Evolutionary conservation across 495 filamentous ascomycete species (phyloP), one percentile per base, ranked within the genome.

Genomic region (Penicillium egyptiacum): DNA sequence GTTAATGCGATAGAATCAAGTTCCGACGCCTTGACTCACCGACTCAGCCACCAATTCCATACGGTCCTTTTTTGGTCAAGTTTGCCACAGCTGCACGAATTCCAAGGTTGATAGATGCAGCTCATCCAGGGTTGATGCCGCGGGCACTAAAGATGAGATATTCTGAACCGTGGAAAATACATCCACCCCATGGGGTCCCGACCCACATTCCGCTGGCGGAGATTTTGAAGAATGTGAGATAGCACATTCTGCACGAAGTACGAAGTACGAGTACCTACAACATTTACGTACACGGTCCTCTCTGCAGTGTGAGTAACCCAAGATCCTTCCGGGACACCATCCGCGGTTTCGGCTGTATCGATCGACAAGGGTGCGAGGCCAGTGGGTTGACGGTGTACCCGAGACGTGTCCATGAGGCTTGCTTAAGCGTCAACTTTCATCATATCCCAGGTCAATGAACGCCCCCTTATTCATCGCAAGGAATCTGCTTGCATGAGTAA

Each of bases 221-320:
- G 50, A 40, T 28, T n/a, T 41, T 28, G 37, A 50, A 50, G 35
- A 57, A 50, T 44, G 47, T 57, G 55, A 41, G 46, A 31, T 33
- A 9, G 28, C 54, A 56, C 47, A 48, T 46, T 35, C 28, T 20
- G 33, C n/a, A n/a, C n/a, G 7, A 30, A 30, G 28, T 30, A 30
- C 28, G 28, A 9, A 30, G 28, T 41, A 14, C 20, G 45, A n/a
- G 6, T 28, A 28, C 26, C 26, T 1, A 28, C 26, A n/a, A n/a
- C n/a, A n/a, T n/a, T n/a, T 5, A 51, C 50, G 30, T 26, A n/a
- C 55, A 51, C 54, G 45, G 49, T 53, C 49, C 49, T 57, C 31
- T 35, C 40, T 48, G 48, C 62, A 62, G 56, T 51, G 35, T 62
- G 63, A 58, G 62, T 62, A 62, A 63, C 63, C 50, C 56, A 59